Evolutionary conservation across 202 grass and related monocot genomes (phyloP).

Genomic region (Schoenoplectus triqueter): DNA sequence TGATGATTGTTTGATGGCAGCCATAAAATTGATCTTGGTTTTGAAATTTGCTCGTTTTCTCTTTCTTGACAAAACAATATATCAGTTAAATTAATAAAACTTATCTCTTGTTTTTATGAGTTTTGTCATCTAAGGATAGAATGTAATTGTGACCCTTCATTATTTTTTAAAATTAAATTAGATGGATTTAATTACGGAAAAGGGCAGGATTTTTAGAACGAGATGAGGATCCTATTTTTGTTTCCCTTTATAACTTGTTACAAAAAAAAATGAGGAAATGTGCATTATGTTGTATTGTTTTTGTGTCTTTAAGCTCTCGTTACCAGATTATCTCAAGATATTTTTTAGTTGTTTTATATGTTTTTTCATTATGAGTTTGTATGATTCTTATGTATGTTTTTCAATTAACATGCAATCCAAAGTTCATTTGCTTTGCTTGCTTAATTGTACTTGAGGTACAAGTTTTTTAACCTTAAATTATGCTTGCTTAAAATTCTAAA

Average conservation of each 20-base stretch:
- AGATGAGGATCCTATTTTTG: neutral
- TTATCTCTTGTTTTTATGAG: neutral
- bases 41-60: neutral
- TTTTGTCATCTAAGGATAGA: neutral
- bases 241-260: neutral
- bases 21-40: neutral
- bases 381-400: neutral
- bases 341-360: no score
- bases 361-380: neutral
- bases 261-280: neutral
- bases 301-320: neutral
- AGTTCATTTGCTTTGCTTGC: neutral
- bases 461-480: neutral
- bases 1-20: neutral
- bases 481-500: neutral
- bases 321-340: neutral
- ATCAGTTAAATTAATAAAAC: no score
- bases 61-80: neutral
- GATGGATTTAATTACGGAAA: no score
- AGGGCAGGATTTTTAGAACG: neutral
- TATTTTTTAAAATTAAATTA: neutral
- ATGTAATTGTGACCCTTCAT: neutral
- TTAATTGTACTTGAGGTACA: neutral
- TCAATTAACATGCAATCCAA: neutral
- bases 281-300: neutral